Base-by-base conservation (phyloP, 345 rosid species). In the Anastatica hierochuntica region DNA sequence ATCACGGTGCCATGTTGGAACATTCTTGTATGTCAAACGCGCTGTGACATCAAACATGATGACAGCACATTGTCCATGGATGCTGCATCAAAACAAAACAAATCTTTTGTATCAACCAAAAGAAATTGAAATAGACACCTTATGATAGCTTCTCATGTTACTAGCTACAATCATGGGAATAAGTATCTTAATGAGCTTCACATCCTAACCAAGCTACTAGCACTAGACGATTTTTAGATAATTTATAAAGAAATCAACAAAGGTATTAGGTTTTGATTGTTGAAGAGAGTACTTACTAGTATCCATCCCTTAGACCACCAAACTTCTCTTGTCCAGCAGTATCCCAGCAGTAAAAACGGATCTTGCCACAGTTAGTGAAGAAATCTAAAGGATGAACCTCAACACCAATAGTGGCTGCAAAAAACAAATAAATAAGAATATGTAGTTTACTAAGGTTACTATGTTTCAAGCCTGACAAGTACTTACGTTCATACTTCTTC, bases 31-130 rank as follows among this genome's bases (percentile, higher is more conserved):
- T 1, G 96, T 92, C 74, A 92, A 60, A 24, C 98, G 87, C 5
- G 96, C 96, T 13, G 98, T 90, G 44, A 90, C 98, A 73, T 90
- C 98, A 59, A 90, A 90, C 98, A 90, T 90, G 54, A 90, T 88
- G 20, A 90, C 80, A 1, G 98, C 98, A 77, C 98, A 92, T 17
- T 92, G 94, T 37, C 98, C 96, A 60, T 92, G 98, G 60, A 92
- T 92, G 67, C 98, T 90, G 82, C 75, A 72, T 9, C 27, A 45
- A 39, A 21, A 21, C 43, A 51, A 37, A 34, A n/a, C 33, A 46
- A 50, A 11, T n/a, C 2, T 8, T 45, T 8, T 30, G 43, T 39
- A 37, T 47, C 50, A 63, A 17, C 31, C 33, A 43, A 34, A 34
- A 34, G 3, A 43, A 21, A 7, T 3, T 10, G 10, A 21, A 9